Evolutionary conservation across 2,329 filamentous ascomycete species (phyloP).

Genomic region (Claviceps capensis): DNA sequence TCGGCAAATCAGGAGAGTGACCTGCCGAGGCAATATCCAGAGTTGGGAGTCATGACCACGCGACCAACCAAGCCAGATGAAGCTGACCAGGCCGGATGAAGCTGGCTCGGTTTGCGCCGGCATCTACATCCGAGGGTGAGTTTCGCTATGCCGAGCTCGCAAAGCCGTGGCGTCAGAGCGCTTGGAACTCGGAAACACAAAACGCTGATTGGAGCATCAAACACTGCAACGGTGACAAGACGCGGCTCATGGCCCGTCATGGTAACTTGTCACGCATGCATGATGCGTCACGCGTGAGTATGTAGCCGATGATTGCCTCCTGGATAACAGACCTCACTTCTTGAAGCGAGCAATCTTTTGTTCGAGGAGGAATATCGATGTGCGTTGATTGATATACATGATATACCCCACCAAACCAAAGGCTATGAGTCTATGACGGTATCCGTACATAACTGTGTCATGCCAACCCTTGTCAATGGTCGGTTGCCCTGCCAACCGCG

Average conservation of each 20-base stretch:
- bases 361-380: no score
- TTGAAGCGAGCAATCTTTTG: no score
- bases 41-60: background rate
- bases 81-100: slow-evolving; percentile 2
- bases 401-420: no score
- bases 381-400: no score
- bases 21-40: background rate
- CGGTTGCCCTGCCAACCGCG: slow-evolving; percentile 4
- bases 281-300: no score
- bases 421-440: no score
- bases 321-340: no score
- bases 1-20: background rate
- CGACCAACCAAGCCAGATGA: background rate
- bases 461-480: background rate
- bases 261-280: no score
- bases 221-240: no score
- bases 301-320: no score
- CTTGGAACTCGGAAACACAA: background rate
- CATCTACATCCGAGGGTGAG: slow-evolving; percentile 7
- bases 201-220: no score
- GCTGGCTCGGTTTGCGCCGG: slow-evolving; percentile 25
- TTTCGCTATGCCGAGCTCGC: background rate
- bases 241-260: no score
- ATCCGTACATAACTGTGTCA: background rate
- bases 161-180: background rate